phyloP scores from a whole-genome alignment of 257 asterid species.

The Ophiorrhiza pumila region DNA sequence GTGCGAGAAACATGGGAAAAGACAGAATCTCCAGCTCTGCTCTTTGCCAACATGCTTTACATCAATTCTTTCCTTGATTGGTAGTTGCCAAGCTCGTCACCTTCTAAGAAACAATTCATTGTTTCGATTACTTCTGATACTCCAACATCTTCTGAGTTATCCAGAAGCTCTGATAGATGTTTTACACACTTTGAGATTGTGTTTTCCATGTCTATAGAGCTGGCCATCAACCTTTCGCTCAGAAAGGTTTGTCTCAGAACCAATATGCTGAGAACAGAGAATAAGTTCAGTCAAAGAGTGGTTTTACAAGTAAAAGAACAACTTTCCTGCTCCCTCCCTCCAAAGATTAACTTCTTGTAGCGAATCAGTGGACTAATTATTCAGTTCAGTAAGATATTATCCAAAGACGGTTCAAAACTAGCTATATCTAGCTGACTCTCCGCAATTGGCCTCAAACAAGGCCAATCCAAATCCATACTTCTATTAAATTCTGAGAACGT shows the following conservation, averaged over 20 bases:
- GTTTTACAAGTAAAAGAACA: neutral
- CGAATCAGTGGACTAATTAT: too few relatives aligned
- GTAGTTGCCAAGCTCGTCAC: slow-evolving; percentile 23
- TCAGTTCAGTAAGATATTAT: too few relatives aligned
- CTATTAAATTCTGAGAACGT: too few relatives aligned
- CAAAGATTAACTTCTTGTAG: too few relatives aligned
- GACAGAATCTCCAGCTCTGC: slow-evolving; percentile 66
- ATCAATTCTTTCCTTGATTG: slow-evolving; percentile 54
- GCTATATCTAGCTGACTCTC: too few relatives aligned
- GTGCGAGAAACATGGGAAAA: slow-evolving; percentile 53
- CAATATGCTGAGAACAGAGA: slow-evolving; percentile 38
- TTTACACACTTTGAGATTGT: slow-evolving; percentile 37
- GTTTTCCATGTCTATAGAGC: slow-evolving; percentile 53
- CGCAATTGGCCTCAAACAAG: too few relatives aligned
- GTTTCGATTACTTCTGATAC: slow-evolving; percentile 47
- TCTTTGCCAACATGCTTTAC: slow-evolving; percentile 64
- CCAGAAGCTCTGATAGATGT: slow-evolving; percentile 51
- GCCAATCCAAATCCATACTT: too few relatives aligned
- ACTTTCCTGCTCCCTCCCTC: too few relatives aligned
- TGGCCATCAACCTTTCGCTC: slow-evolving; percentile 47
- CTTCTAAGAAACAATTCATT: slow-evolving; percentile 23
- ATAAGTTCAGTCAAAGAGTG: neutral
- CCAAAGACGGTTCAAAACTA: too few relatives aligned
- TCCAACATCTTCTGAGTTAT: slow-evolving; percentile 53
- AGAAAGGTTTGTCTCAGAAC: slow-evolving; percentile 63